Evolutionary conservation across 169 alveolate species (phyloP), one percentile per base, ranked within the genome.

Genomic region (Eimeria tenella): DNA sequence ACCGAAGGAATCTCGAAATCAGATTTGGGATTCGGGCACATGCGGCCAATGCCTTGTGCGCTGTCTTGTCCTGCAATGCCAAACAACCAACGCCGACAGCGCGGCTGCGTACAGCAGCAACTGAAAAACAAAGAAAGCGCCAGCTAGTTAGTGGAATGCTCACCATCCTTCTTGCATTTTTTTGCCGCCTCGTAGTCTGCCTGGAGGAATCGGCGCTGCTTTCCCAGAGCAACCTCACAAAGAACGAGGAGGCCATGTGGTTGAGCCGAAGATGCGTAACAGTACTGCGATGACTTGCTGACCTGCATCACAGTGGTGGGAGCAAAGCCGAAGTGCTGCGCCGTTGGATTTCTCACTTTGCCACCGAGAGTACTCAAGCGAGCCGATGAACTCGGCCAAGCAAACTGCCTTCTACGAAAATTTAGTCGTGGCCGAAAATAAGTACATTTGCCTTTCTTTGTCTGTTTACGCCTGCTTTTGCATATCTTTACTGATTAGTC

Each of bases 181-280:
- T 90, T 71, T 68, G 93, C 94, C 55, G 97, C 98, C 82, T 96
- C 93, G 87, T 95, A 96, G 94, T 97, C 98, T 4, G 99, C 97
- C 87, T 84, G 94, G 17, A 92, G 92, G 60, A 63, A 74, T 73
- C 23, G 81, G 23, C 79, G 96, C 68, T 97, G 87, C 60, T 97
- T 97, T 58, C 99, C 99, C 50, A 98, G 83, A 3, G 98, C 99
- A 15, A 97, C 99, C 81, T 98, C 98, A 94, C 98, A 97, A 13
- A 98, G 95, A 50, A 97, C 94, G 90, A 98, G 93, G 52, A 97
- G 87, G 8, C 99, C 99, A 15, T 95, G 95, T 62, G 97, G 97
- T 63, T 97, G 96, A 73, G 95, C 88, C 21, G 95, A 75, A 49
- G 96, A 93, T 0, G 98, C 96, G 88, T 96, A 97, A 87, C 98